Evolutionary conservation across 2,329 filamentous ascomycete species (phyloP).

Genomic region (Emericellopsis cladophorae): DNA sequence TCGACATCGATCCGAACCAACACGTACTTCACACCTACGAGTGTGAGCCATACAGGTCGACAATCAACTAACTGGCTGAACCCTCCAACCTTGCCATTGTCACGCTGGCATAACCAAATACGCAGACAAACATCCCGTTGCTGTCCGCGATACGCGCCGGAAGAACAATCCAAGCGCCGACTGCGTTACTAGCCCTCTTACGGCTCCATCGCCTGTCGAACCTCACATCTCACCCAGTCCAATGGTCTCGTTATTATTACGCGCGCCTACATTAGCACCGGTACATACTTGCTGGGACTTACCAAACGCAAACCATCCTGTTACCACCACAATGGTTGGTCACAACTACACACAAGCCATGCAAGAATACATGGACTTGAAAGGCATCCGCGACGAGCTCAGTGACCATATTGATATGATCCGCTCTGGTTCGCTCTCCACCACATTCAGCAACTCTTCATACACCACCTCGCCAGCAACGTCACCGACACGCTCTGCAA

Average conservation of each 20-base stretch:
- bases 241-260: slow-evolving; percentile 21
- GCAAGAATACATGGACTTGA: slow-evolving; percentile 40
- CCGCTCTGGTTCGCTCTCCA: slow-evolving; percentile 22
- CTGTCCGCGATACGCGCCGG: too few relatives aligned
- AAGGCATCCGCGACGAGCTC: slow-evolving; percentile 41
- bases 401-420: slow-evolving; percentile 37
- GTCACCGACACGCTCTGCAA: slow-evolving; percentile 37
- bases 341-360: slow-evolving; percentile 32
- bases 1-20: too few relatives aligned
- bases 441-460: slow-evolving; percentile 19
- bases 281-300: too few relatives aligned
- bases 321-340: slow-evolving; percentile 13
- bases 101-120: too few relatives aligned
- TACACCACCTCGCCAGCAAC: slow-evolving; percentile 39
- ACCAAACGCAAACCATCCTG: too few relatives aligned
- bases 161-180: not conserved
- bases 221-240: slow-evolving; percentile 5
- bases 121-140: too few relatives aligned
- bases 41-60: too few relatives aligned
- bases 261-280: slow-evolving; percentile 11
- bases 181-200: not conserved
- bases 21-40: too few relatives aligned
- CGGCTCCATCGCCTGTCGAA: not conserved
- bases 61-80: too few relatives aligned
- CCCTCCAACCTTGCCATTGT: too few relatives aligned